Percentiles rank a stretch among this genome's conserved stretches.
Evolutionary conservation across 2,329 filamentous ascomycete genomes (phyloP).

Genomic region (Pseudopithomyces chartarum): DNA sequence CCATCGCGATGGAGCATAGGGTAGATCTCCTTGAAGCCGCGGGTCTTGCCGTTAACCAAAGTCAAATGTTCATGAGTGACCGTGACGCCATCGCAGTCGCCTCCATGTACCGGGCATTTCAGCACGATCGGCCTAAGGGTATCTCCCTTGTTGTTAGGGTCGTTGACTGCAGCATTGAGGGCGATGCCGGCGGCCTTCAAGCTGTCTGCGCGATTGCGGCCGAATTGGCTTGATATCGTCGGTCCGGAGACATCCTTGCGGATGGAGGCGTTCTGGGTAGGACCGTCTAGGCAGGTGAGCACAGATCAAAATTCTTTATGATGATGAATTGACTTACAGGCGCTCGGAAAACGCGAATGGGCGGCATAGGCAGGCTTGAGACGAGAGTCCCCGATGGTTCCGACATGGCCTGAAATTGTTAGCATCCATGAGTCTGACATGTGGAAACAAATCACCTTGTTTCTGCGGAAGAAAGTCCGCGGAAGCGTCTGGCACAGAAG

Average conservation of each 20-base stretch:
- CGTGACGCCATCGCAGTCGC: slow-evolving; percentile 23
- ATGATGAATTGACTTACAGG: not conserved
- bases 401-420: no score
- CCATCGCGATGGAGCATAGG: slow-evolving; percentile 18
- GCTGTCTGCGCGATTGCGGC: slow-evolving; percentile 20
- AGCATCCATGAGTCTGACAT: no score
- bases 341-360: not conserved
- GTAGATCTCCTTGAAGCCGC: slow-evolving; percentile 24
- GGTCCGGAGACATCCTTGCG: not conserved
- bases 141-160: not conserved
- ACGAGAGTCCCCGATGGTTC: no score
- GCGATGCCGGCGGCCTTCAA: slow-evolving; percentile 6
- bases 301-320: not conserved
- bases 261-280: not conserved
- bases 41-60: not conserved
- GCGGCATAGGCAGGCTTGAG: not conserved
- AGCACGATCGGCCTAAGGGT: not conserved
- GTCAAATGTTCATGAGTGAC: slow-evolving; percentile 18
- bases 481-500: not conserved
- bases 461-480: no score
- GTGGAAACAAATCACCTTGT: no score
- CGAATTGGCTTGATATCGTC: not conserved
- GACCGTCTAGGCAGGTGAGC: not conserved
- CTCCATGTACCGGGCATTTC: slow-evolving; percentile 24
- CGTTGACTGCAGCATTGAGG: slow-evolving; percentile 25